Evolutionary conservation across 371 early-diverging fungal genomes (phyloP), one percentile per base, ranked within the genome.

Genomic region (Actinomortierella wolfii): DNA sequence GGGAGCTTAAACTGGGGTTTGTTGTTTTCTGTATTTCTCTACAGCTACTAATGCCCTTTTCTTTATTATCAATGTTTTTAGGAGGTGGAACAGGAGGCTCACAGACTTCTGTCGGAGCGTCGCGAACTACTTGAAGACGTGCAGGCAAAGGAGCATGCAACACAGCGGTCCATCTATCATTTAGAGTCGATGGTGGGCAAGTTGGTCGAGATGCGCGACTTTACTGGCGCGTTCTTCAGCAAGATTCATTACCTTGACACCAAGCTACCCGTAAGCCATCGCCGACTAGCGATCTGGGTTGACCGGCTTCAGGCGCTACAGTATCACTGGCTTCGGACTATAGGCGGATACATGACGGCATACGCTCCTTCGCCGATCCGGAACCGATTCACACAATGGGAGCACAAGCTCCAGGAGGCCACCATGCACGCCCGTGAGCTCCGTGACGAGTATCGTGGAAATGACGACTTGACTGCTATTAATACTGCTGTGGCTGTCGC

Each of bases 181-280:
- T 59, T 73, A 3, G 73, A 73, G 40, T 62, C 63, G 20, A 73
- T 73, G 73, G 63, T 67, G 15, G 67, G 73, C 14, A 73, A 73
- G 23, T 15, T 73, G 24, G 56, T 66, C 3, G 73, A 73, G 56
- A 73, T 73, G 59, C 55, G 73, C 9, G 73, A 67, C 41, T 73
- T 73, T 51, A 62, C 73, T 8, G 63, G 60, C 2, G 67, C 73
- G 17, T 73, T 73, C 56, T 73, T 73, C 54, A 59, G 66, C 63
- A 73, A 63, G 28, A 67, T 73, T 28, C 59, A 66, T 8, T 73
- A 73, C 34, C 67, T 73, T 20, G 67, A 73, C 49, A 73, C 73
- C 0, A 73, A 66, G 17, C 51, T 73, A 1, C 73, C 73, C 0
- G 73, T 63, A 3, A 66, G 67, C 1, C 73, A 73, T 6, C 20